Evolutionary conservation across 2,329 filamentous ascomycete genomes (phyloP).

Genomic region (Xylaria sp.): DNA sequence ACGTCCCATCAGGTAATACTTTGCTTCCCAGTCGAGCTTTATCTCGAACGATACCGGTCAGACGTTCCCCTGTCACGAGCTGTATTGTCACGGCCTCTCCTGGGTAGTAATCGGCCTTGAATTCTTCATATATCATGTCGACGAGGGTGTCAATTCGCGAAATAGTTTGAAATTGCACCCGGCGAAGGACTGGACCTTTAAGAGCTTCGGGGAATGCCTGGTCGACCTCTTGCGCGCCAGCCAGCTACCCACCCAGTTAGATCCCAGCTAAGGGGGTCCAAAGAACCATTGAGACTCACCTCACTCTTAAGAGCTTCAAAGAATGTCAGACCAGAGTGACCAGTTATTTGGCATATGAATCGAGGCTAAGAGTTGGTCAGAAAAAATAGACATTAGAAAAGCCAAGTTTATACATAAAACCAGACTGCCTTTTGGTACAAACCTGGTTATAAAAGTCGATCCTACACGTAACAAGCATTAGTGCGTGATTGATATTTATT

Average conservation of each 20-base stretch:
- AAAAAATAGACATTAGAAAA: background rate
- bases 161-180: slow-evolving; percentile 89
- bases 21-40: slow-evolving; percentile 80
- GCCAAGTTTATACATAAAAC: background rate
- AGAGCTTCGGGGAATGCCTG: slow-evolving; percentile 90
- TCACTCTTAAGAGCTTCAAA: slow-evolving; percentile 94
- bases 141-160: slow-evolving; percentile 87
- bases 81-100: slow-evolving; percentile 84
- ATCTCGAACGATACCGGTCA: slow-evolving; percentile 82
- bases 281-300: slow-evolving; percentile 63
- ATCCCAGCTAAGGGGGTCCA: slow-evolving; percentile 14
- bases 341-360: slow-evolving; percentile 96
- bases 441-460: slow-evolving; percentile 96
- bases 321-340: slow-evolving; percentile 89
- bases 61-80: slow-evolving; percentile 73
- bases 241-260: slow-evolving; percentile 62
- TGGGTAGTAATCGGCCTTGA: slow-evolving; percentile 90
- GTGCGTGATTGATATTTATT: slow-evolving; percentile 29
- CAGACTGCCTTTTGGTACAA: slow-evolving; percentile 47
- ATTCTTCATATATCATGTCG: slow-evolving; percentile 77
- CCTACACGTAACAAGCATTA: slow-evolving; percentile 59
- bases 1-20: slow-evolving; percentile 72
- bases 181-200: slow-evolving; percentile 88
- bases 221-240: slow-evolving; percentile 88
- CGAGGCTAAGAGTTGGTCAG: slow-evolving; percentile 67